Percentiles rank a stretch among this genome's conserved stretches.
Conservation (phyloP, 1,284 basidiomycete species). For the Pascua sp. region DNA sequence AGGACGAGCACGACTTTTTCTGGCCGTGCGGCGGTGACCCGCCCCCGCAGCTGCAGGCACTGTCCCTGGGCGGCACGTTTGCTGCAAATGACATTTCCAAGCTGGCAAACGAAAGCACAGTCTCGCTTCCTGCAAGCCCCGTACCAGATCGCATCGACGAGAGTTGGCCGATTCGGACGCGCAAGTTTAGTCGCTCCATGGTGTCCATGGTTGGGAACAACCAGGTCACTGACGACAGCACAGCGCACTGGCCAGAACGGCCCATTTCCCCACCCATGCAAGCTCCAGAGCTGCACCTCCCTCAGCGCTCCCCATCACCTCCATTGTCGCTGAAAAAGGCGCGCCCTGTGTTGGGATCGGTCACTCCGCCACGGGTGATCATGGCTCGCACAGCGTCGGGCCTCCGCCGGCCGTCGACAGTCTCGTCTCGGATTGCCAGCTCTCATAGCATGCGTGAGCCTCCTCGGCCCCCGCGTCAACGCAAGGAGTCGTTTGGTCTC, state of each 20-base stretch:
- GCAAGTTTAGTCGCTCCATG: constrained; percentile 10
- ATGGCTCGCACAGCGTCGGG: no score
- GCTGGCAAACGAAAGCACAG: constrained; percentile 2
- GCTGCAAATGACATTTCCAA: constrained; percentile 2
- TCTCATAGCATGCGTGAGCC: constrained; percentile 14
- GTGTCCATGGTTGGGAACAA: constrained; percentile 6
- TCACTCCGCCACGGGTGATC: no score
- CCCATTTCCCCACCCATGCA: constrained; percentile 7
- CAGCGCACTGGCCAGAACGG: no score
- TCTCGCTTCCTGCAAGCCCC: constrained; percentile 2
- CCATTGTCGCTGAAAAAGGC: no score
- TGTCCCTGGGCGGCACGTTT: constrained; percentile 15
- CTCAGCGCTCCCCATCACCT: no score
- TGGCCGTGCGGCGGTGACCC: constrained; percentile 18
- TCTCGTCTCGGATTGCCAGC: background rate
- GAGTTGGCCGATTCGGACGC: constrained; percentile 1
- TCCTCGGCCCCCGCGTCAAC: constrained; percentile 27
- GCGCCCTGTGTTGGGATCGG: no score
- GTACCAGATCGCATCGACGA: background rate
- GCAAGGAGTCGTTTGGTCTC: constrained; percentile 37
- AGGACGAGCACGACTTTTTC: constrained; percentile 12
- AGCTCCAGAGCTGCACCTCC: no score
- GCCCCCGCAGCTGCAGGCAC: constrained; percentile 9
- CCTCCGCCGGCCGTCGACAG: no score
- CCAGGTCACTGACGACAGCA: background rate